Evolutionary conservation across 192 early-diverging fungal species (phyloP).

Genomic region (Phlyctochytrium arcticum): DNA sequence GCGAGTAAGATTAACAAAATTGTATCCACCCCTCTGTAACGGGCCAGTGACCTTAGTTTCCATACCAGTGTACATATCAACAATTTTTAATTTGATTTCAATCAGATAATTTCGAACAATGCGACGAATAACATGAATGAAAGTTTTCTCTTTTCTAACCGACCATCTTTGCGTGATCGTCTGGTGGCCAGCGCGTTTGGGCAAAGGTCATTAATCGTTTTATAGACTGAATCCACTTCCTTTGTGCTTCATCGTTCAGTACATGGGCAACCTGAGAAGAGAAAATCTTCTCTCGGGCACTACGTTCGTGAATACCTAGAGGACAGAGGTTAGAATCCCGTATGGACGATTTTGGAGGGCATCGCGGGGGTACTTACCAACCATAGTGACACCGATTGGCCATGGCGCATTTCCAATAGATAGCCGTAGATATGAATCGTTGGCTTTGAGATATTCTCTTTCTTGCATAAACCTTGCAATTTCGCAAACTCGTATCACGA

Average conservation of each 20-base stretch:
- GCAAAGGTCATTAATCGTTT: slow-evolving; percentile 97
- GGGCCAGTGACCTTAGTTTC: too few species aligned
- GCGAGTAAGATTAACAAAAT: too few species aligned
- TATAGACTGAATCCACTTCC: slow-evolving; percentile 98
- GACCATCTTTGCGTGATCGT: slow-evolving; percentile 52
- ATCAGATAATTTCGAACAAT: too few species aligned
- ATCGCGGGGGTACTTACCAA: slow-evolving; percentile 53
- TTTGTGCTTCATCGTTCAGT: slow-evolving; percentile 91
- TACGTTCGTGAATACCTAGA: slow-evolving; percentile 91
- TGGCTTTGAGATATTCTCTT: slow-evolving; percentile 87
- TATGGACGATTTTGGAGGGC: neutral
- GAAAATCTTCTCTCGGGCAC: slow-evolving; percentile 95
- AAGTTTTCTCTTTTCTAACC: too few species aligned
- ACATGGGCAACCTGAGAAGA: slow-evolving; percentile 94
- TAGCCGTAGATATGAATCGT: slow-evolving; percentile 88
- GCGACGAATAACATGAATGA: too few species aligned
- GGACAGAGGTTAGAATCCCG: neutral
- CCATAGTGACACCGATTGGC: slow-evolving; percentile 97
- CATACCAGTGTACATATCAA: too few species aligned
- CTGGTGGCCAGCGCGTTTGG: slow-evolving; percentile 85
- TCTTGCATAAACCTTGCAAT: slow-evolving; percentile 81
- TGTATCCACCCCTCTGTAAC: too few species aligned
- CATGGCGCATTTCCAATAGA: slow-evolving; percentile 98
- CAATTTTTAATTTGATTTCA: too few species aligned
- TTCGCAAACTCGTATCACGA: slow-evolving; percentile 85